Base-by-base conservation (phyloP, 495 filamentous ascomycete species). In the Hypoxylon intermedium region DNA sequence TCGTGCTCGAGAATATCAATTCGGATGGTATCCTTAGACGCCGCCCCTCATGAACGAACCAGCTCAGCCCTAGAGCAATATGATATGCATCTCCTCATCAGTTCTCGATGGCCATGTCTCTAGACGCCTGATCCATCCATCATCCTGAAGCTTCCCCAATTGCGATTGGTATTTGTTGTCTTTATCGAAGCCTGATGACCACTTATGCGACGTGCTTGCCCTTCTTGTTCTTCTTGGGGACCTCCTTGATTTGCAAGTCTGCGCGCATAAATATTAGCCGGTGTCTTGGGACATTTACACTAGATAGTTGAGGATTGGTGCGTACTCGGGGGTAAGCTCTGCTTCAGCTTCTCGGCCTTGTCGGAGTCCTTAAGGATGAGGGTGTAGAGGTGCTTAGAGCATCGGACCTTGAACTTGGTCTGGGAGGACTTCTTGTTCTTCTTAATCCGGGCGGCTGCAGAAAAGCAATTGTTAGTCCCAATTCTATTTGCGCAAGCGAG, bases 351-450 rank as follows among this genome's bases (percentile, higher is more conserved):
- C 83, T 98, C 94, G 75, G 93, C 94, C 90, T 97, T 98, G 69
- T 97, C 94, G 71, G 87, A 84, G 80, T 98, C 91, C 85, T 96
- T 96, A 70, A 99, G 87, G 74, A 94, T 89, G 60, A 98, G 87
- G 67, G 95, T 96, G 88, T 99, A 99, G 67, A 98, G 82, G 83
- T 91, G 88, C 68, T 89, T 84, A 71, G 89, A 81, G 85, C 94
- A 98, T 75, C 94, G 91, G 85, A 99, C 95, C 89, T 99, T 99
- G 90, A 99, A 98, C 87, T 99, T 99, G 86, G 91, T 92, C 83
- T 93, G 88, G 76, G 87, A 83, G 63, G 83, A 79, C 74, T 87
- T 85, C 75, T 85, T 88, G 84, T 88, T 93, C 85, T 93, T 91
- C 90, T 98, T 97, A 85, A 97, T 93, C 79, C 91, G 88, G 75